Conservation (phyloP, 75 land plant species). For the Cupressus sempervirens region DNA sequence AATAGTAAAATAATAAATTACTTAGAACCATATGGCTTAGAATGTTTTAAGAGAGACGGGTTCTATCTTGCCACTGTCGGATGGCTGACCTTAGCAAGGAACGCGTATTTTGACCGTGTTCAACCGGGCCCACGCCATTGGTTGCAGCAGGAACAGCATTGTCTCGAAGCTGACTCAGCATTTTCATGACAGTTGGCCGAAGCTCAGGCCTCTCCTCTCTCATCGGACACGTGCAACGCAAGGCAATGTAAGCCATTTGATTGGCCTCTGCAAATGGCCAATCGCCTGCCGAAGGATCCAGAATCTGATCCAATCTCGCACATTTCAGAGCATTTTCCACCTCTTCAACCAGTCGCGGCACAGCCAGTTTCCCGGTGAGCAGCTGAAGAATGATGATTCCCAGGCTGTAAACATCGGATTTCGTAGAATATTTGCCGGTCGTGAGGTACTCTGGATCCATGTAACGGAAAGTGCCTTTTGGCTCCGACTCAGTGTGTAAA, state of each 20-base stretch:
- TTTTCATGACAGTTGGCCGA: slow-evolving; percentile 35
- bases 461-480: too few relatives aligned
- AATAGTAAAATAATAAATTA: too few relatives aligned
- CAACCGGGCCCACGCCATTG: too few relatives aligned
- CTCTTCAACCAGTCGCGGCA: neutral
- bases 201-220: slow-evolving; percentile 48
- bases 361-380: slow-evolving; percentile 17
- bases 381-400: slow-evolving; percentile 27
- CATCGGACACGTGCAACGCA: slow-evolving; percentile 43
- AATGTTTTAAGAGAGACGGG: too few relatives aligned
- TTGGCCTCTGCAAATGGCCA: slow-evolving; percentile 59
- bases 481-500: too few relatives aligned
- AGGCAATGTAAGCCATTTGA: slow-evolving; percentile 41
- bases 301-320: slow-evolving; percentile 17
- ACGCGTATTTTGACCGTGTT: too few relatives aligned
- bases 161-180: slow-evolving; percentile 11
- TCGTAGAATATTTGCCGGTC: too few relatives aligned
- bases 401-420: slow-evolving; percentile 46
- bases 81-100: too few relatives aligned
- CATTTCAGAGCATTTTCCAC: slow-evolving; percentile 31
- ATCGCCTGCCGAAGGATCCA: slow-evolving; percentile 54
- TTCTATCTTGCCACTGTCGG: too few relatives aligned
- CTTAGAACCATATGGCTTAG: too few relatives aligned
- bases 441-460: too few relatives aligned
- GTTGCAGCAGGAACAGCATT: neutral